Conservation (phyloP, 176 grass and related monocot species). For the Rhynchospora pubera region DNA sequence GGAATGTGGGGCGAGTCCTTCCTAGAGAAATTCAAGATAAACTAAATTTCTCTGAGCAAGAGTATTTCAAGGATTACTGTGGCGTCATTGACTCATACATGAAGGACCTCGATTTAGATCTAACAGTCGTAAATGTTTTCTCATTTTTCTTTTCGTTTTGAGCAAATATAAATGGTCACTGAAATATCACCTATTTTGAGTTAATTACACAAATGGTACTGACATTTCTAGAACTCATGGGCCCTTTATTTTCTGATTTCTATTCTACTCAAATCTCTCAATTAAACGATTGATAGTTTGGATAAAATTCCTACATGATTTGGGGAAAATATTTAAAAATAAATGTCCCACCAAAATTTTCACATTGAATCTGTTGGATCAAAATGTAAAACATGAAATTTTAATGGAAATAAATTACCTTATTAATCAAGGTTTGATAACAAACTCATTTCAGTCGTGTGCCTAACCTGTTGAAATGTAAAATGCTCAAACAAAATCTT, state of each 20-base stretch:
- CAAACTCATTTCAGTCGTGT: background rate
- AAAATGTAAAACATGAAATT: background rate
- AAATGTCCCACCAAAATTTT: background rate
- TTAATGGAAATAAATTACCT: background rate
- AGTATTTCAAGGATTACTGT: constrained; percentile 84
- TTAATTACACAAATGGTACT: background rate
- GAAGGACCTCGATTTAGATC: constrained; percentile 87
- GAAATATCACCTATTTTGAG: background rate
- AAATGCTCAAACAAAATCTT: background rate
- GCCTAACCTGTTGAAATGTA: background rate
- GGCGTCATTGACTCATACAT: constrained; percentile 67
- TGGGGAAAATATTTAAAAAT: background rate
- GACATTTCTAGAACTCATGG: background rate
- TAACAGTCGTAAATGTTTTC: constrained; percentile 63
- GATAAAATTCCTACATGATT: background rate
- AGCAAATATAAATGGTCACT: background rate
- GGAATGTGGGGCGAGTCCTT: constrained; percentile 84
- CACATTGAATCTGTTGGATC: background rate
- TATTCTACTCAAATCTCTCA: background rate
- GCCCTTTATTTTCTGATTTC: background rate
- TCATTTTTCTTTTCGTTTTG: background rate
- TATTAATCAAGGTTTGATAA: background rate
- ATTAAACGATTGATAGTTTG: background rate
- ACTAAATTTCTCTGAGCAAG: constrained; percentile 70
- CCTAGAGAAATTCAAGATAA: constrained; percentile 96